Percentiles rank a stretch among this genome's conserved stretches.
phyloP scores from a whole-genome alignment of 257 asterid genomes.

The Fraxinus americana region DNA sequence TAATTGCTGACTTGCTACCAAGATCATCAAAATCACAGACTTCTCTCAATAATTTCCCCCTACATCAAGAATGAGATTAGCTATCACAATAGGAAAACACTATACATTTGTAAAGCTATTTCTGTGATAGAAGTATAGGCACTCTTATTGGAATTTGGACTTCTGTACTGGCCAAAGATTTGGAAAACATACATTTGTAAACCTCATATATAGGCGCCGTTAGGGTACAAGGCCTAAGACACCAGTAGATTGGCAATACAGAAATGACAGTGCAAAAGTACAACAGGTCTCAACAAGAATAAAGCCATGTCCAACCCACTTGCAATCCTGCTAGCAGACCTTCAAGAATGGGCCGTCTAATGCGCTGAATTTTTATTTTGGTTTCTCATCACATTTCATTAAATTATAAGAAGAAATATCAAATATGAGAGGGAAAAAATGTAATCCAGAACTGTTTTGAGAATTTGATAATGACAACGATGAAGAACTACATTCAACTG shows the following conservation, averaged over 20 bases:
- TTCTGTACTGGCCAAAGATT: background rate
- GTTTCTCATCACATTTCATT: background rate
- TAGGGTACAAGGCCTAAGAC: background rate
- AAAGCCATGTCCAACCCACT: background rate
- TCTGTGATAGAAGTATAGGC: no score
- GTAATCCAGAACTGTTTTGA: background rate
- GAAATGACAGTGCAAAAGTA: background rate
- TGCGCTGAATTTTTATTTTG: background rate
- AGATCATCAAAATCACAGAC: background rate
- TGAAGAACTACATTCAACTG: background rate
- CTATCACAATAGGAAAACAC: background rate
- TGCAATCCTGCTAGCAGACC: background rate
- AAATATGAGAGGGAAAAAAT: background rate
- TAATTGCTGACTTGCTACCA: background rate
- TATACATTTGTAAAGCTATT: no score
- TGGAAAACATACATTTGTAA: no score
- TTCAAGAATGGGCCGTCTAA: background rate
- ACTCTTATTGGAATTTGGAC: no score
- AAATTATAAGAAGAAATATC: background rate
- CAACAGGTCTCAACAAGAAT: background rate
- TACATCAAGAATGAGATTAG: background rate
- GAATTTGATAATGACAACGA: background rate
- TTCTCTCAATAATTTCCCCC: constrained; percentile 5
- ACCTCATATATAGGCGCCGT: background rate
- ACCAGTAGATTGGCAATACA: background rate